phyloP scores from a whole-genome alignment of 2,329 filamentous ascomycete species.

The Penicillium sp. region DNA sequence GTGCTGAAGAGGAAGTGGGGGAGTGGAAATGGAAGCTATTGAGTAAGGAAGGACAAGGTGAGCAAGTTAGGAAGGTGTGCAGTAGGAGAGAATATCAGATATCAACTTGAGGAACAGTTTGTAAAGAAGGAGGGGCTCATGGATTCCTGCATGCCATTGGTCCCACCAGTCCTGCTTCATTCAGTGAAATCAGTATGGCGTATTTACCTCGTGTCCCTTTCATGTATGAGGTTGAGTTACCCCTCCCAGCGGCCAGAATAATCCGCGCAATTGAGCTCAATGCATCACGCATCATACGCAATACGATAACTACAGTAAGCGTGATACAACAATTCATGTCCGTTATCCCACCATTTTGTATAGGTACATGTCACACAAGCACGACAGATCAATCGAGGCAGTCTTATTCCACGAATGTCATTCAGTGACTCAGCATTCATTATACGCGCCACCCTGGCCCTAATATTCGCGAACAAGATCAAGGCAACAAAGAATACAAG shows the following conservation, averaged over 20 bases:
- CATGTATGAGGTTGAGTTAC: background rate
- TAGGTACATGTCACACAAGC: background rate
- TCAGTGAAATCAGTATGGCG: no score
- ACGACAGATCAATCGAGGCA: background rate
- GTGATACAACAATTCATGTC: background rate
- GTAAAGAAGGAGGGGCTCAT: no score
- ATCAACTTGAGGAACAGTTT: no score
- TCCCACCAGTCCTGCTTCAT: no score
- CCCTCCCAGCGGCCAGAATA: background rate
- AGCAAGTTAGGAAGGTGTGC: no score
- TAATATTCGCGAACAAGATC: background rate
- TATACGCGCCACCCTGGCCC: background rate
- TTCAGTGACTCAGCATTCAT: background rate
- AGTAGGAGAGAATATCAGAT: no score
- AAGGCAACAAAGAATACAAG: background rate
- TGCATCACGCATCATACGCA: background rate
- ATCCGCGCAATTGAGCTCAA: background rate
- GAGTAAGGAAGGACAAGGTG: no score
- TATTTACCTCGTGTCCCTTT: background rate
- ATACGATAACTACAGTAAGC: background rate
- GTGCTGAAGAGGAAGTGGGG: no score
- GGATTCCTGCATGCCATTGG: no score
- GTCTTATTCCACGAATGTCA: background rate
- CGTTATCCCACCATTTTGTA: background rate
- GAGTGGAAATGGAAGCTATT: no score